Conservation (phyloP, 345 rosid species). For the Eucalyptus curtisii region DNA sequence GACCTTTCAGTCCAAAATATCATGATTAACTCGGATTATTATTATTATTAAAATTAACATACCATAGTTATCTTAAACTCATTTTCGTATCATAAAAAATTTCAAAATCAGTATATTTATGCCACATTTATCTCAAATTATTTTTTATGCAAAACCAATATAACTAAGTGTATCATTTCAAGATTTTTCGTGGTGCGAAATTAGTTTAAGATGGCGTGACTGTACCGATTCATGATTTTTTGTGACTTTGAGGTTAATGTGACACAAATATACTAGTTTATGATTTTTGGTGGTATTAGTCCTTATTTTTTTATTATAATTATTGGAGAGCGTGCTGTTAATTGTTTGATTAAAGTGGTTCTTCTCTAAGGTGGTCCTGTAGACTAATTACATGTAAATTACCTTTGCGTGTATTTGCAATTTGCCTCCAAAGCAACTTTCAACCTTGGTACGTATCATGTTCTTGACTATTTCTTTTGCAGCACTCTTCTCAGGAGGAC, state of each 20-base stretch:
- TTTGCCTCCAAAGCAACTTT: not conserved
- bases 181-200: fast-evolving
- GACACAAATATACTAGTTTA: fast-evolving
- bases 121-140: not conserved
- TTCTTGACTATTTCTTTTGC: not conserved
- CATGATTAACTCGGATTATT: not conserved
- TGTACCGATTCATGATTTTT: not conserved
- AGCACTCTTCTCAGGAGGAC: not conserved
- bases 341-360: not conserved
- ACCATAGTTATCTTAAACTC: not conserved
- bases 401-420: not conserved
- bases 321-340: not conserved
- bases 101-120: fast-evolving
- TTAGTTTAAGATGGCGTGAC: fast-evolving
- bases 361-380: not conserved
- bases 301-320: not conserved
- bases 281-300: not conserved
- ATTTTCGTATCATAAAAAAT: not conserved
- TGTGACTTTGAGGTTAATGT: not conserved
- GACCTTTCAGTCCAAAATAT: not conserved
- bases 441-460: not conserved
- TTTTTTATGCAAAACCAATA: not conserved
- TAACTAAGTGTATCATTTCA: not conserved
- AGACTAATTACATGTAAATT: not conserved
- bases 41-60: not conserved